phyloP scores from a whole-genome alignment of 345 rosid genomes.

The Hevea brasiliensis region DNA sequence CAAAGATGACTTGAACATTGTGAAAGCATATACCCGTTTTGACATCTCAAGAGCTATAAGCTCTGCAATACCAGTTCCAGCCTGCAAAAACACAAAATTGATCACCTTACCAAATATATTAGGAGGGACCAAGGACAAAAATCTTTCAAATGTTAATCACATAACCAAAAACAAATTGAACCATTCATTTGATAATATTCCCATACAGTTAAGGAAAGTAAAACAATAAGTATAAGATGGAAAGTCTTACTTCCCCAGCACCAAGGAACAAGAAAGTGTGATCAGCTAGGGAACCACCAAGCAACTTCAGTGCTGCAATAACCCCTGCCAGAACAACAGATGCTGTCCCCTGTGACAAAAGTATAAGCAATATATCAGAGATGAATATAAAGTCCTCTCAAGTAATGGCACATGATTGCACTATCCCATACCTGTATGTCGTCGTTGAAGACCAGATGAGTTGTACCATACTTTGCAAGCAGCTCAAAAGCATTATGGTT shows the following conservation, averaged over 20 bases:
- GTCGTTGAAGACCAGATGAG: constrained; percentile 90
- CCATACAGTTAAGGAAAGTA: not conserved
- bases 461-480: constrained; percentile 70
- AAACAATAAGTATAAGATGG: not conserved
- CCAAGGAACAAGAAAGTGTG: constrained; percentile 93
- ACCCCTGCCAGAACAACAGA: constrained; percentile 90
- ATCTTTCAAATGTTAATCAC: not conserved
- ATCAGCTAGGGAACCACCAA: constrained; percentile 57
- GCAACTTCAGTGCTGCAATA: constrained; percentile 69
- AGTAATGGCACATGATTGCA: not conserved
- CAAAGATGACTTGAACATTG: not conserved
- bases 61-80: constrained; percentile 98
- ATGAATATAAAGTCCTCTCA: not conserved
- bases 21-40: constrained; percentile 55
- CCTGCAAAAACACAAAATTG: constrained; percentile 45
- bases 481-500: constrained; percentile 90
- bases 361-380: not conserved
- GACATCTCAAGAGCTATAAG: constrained; percentile 92
- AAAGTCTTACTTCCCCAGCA: constrained; percentile 81
- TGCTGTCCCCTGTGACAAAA: constrained; percentile 75
- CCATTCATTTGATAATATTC: not conserved
- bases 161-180: not conserved
- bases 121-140: not conserved
- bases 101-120: not conserved
- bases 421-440: constrained; percentile 67